Evolutionary conservation across 805 yeast species (phyloP), one percentile per base, ranked within the genome.

Genomic region (Cyberlindnera xishuangbannaensis): DNA sequence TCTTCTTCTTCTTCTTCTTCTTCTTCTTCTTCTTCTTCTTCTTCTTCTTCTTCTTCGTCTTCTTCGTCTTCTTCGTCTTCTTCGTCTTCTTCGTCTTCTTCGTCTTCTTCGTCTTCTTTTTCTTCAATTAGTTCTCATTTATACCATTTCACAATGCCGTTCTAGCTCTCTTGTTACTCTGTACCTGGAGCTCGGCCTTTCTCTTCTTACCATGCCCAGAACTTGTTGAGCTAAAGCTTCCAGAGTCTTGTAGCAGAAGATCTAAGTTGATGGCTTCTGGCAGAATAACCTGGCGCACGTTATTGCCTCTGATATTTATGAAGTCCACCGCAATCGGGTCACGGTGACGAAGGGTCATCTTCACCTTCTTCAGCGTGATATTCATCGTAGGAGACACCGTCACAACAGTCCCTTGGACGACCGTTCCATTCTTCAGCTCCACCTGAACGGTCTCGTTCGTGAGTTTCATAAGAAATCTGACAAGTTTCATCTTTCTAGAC

Each of bases 321-420:
- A 72, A 83, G 47, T 85, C 94, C 45, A 87, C 62, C 10, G 71
- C 59, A 25, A 76, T 69, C 1, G 94, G 82, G 34, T 76, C 83
- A 36, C 83, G 76, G 52, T 78, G 71, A 35, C 71, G 74, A 27
- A 83, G 69, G 3, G 88, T 77, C 71, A 90, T 76, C 47, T 79
- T 83, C 30, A 84, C 90, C 44, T 82, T 83, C 48, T 82, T 77
- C 41, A 88, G 58, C 5, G 85, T 76, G 28, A 88, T 77, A 58
- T 88, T 88, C 97, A 88, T 88, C 42, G 83, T 73, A 18, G 96
- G 95, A 3, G 95, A 69, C 25, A 92, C 95, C 6, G 87, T 75
- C 25, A 82, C 75, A 17, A 90, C 65, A 11, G 88, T 83, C 0
- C 97, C 97, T 48, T 83, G 74, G 6, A 90, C 73, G 5, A 84